These are phyloP conservation scores for Aspergillus indologenus DNA, from an alignment of 495 filamentous ascomycete species.

Conservation along the genomic window DNA sequence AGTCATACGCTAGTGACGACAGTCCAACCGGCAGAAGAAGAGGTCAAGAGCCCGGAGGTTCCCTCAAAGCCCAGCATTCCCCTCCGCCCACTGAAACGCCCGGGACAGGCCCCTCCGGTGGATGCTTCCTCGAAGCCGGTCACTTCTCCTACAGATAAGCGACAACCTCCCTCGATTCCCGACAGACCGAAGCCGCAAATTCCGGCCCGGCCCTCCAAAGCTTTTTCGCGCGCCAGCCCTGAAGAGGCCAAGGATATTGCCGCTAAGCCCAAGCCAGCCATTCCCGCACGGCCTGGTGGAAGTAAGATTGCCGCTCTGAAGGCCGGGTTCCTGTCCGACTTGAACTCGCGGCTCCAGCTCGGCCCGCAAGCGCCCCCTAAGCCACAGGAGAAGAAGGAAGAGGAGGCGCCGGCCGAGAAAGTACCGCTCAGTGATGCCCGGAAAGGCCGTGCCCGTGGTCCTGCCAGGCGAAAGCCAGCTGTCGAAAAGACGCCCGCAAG, in stretches of 20 bases:
- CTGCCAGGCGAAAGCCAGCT: constrained; percentile 73
- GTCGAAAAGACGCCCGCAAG: constrained; percentile 26
- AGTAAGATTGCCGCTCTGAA: constrained; percentile 86
- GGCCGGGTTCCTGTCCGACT: constrained; percentile 83
- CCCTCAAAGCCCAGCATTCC: constrained; percentile 44
- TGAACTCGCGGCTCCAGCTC: constrained; percentile 79
- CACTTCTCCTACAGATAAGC: constrained; percentile 44
- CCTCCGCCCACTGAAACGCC: constrained; percentile 38
- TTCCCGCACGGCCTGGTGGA: constrained; percentile 77
- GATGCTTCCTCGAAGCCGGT: constrained; percentile 28
- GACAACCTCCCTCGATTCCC: constrained; percentile 55
- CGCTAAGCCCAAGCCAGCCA: constrained; percentile 64
- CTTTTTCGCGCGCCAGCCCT: constrained; percentile 33
- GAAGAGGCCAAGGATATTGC: constrained; percentile 29
- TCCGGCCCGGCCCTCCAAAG: constrained; percentile 65
- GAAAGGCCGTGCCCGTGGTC: constrained; percentile 86
- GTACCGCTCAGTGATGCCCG: constrained; percentile 77
- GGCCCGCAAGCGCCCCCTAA: constrained; percentile 74
- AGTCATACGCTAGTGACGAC: constrained; percentile 78
- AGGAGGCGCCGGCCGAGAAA: constrained; percentile 61
- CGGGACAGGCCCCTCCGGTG: constrained; percentile 37
- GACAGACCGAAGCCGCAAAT: constrained; percentile 79
- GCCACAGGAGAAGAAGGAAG: constrained; percentile 60
- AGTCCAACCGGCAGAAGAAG: constrained; percentile 58
- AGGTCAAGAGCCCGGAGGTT: constrained; percentile 40